A percentile compares a stretch with the other conserved stretches of the same genome.
Conservation (phyloP, 2,329 filamentous ascomycete species). For the Aspergillus niger region DNA sequence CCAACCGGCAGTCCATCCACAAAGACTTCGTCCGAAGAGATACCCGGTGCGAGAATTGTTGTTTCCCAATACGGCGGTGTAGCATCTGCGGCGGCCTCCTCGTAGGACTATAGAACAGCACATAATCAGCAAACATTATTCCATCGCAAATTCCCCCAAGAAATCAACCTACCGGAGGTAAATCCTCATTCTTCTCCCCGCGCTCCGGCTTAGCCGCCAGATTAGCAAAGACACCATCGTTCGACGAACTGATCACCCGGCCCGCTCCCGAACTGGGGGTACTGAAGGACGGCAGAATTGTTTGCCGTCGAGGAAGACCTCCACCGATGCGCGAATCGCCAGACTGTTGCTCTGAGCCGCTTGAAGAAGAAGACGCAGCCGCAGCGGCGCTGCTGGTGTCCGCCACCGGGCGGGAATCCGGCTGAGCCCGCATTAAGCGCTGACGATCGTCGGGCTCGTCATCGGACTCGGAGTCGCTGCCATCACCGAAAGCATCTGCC, state of each 20-base stretch:
- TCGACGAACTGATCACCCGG: constrained; percentile 70
- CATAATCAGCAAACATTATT: background rate
- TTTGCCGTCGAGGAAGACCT: constrained; percentile 50
- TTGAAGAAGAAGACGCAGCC: constrained; percentile 30
- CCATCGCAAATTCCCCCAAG: background rate
- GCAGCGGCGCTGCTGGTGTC: constrained; percentile 23
- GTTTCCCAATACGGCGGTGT: constrained; percentile 99
- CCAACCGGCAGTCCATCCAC: constrained; percentile 91
- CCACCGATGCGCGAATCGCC: constrained; percentile 21
- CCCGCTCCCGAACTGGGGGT: constrained; percentile 40
- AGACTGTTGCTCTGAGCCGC: constrained; percentile 18
- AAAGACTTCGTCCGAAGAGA: constrained; percentile 92
- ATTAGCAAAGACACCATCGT: constrained; percentile 96
- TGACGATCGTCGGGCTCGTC: constrained; percentile 79
- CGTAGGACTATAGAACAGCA: constrained; percentile 71
- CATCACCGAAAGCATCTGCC: constrained; percentile 87
- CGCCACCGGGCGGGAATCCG: constrained; percentile 32
- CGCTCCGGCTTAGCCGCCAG: constrained; percentile 85
- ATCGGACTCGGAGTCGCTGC: constrained; percentile 69
- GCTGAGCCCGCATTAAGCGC: constrained; percentile 74
- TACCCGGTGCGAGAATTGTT: constrained; percentile 89
- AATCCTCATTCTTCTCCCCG: constrained; percentile 80
- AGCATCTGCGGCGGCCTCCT: constrained; percentile 94
- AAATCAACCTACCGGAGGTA: constrained; percentile 75
- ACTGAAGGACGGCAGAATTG: constrained; percentile 57